phyloP scores from a whole-genome alignment of 208 protist genomes.

The Trypanosoma theileri region DNA sequence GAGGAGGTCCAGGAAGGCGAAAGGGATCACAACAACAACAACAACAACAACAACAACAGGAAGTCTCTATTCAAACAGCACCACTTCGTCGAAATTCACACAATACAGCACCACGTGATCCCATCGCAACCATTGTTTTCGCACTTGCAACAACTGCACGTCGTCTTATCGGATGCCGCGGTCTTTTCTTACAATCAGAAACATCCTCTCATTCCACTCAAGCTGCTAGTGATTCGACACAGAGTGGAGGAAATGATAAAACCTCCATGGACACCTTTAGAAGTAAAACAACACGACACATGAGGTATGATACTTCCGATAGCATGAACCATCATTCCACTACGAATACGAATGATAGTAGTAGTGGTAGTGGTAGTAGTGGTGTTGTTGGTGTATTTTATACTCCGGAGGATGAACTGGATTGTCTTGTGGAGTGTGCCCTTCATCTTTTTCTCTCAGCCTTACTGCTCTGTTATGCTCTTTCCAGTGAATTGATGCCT shows the following conservation, averaged over 20 bases:
- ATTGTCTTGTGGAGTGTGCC: slow-evolving; percentile 38
- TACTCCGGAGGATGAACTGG: slow-evolving; percentile 25
- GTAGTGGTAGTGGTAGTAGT: background rate
- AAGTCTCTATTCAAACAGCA: slow-evolving; percentile 5
- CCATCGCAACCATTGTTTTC: slow-evolving; percentile 43
- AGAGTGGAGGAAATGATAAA: too few relatives aligned
- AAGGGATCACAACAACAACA: background rate
- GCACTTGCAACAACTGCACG: slow-evolving; percentile 42
- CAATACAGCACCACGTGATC: slow-evolving; percentile 37
- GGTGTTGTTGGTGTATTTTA: background rate
- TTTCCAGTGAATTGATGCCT: slow-evolving; percentile 34
- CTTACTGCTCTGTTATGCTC: slow-evolving; percentile 34
- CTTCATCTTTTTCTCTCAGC: slow-evolving; percentile 40
- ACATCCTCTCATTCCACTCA: background rate
- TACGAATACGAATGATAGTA: background rate
- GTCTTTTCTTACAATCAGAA: slow-evolving; percentile 11
- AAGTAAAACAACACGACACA: too few relatives aligned
- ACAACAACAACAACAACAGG: slow-evolving; percentile 4
- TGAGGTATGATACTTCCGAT: too few relatives aligned
- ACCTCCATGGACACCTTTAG: background rate
- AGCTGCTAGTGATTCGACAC: background rate
- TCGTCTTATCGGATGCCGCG: slow-evolving; percentile 38
- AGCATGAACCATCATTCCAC: background rate
- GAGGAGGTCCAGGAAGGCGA: background rate
- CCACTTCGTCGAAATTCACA: slow-evolving; percentile 24